phyloP scores from a whole-genome alignment of 192 early-diverging fungal species.

The Podila minutissima region DNA sequence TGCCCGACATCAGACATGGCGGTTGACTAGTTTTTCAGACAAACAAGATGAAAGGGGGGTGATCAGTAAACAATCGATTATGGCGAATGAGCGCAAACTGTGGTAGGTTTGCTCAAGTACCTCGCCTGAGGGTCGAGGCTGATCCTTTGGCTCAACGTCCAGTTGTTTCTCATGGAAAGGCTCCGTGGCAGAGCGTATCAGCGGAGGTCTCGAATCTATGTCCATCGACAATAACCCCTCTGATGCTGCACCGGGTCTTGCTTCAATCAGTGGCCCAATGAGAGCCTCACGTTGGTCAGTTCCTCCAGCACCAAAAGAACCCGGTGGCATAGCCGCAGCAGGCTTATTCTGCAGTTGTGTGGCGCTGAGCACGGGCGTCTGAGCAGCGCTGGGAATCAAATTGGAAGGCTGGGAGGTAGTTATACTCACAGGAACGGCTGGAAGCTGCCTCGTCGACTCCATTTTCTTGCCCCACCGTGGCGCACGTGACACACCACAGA shows the following conservation, averaged over 20 bases:
- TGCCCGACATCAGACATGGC: too few species aligned
- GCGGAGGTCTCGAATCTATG: not conserved
- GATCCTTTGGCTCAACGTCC: not conserved
- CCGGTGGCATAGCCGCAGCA: too few species aligned
- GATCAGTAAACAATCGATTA: too few species aligned
- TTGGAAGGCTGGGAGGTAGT: not conserved
- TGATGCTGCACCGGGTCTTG: not conserved
- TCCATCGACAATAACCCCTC: not conserved
- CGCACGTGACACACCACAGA: constrained; percentile 48
- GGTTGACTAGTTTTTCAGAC: too few species aligned
- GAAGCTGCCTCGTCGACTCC: constrained; percentile 2
- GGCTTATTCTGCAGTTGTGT: too few species aligned
- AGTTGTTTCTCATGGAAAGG: not conserved
- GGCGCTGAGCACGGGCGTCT: too few species aligned
- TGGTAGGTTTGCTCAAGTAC: not conserved
- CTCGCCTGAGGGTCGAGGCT: not conserved
- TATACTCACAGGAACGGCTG: not conserved
- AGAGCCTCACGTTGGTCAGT: too few species aligned
- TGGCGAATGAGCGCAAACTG: not conserved
- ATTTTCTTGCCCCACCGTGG: constrained; percentile 11
- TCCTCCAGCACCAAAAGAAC: too few species aligned
- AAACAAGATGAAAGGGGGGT: too few species aligned
- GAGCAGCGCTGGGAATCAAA: not conserved
- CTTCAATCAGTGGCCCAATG: too few species aligned
- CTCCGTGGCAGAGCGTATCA: not conserved